A percentile compares a stretch with the other conserved stretches of the same genome.
These are phyloP conservation scores for Zalaria sp. DNA, from an alignment of 2,329 filamentous ascomycete genomes.

Conservation along the genomic window DNA sequence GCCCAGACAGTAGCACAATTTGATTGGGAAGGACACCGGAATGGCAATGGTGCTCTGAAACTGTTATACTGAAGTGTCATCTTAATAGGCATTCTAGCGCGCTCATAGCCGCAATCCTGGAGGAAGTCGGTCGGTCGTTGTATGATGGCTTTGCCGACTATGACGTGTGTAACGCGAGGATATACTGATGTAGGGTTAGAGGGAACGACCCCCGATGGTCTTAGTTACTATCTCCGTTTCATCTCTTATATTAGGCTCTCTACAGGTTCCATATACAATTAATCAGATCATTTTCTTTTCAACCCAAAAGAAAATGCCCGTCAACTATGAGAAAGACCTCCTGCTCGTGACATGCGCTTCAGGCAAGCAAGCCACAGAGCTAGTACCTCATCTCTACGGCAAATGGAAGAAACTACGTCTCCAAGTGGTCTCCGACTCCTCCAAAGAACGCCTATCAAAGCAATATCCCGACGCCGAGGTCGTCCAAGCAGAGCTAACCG, in stretches of 20 bases:
- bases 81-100: too few relatives aligned
- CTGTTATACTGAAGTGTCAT: too few relatives aligned
- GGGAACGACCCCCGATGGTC: too few relatives aligned
- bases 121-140: too few relatives aligned
- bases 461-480: conserved; percentile 20
- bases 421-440: conserved; percentile 15
- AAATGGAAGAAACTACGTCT: conserved; percentile 21
- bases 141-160: too few relatives aligned
- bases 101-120: too few relatives aligned
- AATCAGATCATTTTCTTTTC: neutral
- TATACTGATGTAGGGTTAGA: too few relatives aligned
- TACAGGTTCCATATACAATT: neutral
- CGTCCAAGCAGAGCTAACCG: conserved; percentile 16
- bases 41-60: too few relatives aligned
- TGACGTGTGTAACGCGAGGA: too few relatives aligned
- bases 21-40: too few relatives aligned
- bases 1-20: too few relatives aligned
- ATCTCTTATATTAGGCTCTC: neutral
- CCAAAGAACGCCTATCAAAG: conserved; percentile 13
- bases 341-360: conserved; percentile 24
- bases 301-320: conserved; percentile 2
- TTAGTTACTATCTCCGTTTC: too few relatives aligned
- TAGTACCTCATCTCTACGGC: conserved; percentile 20
- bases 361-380: conserved; percentile 21
- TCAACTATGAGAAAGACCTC: conserved; percentile 15